phyloP scores from a whole-genome alignment of 345 rosid genomes.

The Hibiscus trionum region DNA sequence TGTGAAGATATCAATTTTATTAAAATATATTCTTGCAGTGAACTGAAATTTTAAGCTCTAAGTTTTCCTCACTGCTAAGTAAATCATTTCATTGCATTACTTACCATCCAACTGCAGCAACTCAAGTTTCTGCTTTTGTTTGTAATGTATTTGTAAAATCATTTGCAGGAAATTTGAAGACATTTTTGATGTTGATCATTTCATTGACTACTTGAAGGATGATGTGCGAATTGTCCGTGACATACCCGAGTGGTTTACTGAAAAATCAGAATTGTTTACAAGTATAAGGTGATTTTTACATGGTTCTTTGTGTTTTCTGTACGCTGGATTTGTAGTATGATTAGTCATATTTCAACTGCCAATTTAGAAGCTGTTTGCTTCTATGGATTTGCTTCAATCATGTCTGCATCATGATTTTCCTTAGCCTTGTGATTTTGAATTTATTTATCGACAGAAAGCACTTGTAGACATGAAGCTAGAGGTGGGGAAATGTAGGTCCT shows the following conservation, averaged over 20 bases:
- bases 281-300: slow-evolving; percentile 71
- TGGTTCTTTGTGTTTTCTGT: neutral
- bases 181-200: slow-evolving; percentile 93
- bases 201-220: slow-evolving; percentile 88
- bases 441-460: neutral
- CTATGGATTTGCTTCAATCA: slow-evolving; percentile 2
- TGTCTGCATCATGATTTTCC: neutral
- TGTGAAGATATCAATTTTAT: neutral
- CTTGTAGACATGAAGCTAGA: neutral
- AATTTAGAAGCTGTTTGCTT: neutral
- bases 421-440: neutral
- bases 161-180: slow-evolving; percentile 87
- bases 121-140: neutral
- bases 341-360: neutral
- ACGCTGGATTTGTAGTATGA: neutral
- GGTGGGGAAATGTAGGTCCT: neutral
- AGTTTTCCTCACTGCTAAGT: neutral
- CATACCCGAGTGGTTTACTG: slow-evolving; percentile 95
- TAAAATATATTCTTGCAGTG: neutral
- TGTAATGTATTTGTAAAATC: slow-evolving; percentile 5
- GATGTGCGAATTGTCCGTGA: slow-evolving; percentile 94
- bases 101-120: neutral
- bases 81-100: neutral
- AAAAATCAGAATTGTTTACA: slow-evolving; percentile 81
- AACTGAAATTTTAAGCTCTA: neutral